Base-by-base conservation (phyloP, 768 basidiomycete species). In the Hypsizygus marmoreus region DNA sequence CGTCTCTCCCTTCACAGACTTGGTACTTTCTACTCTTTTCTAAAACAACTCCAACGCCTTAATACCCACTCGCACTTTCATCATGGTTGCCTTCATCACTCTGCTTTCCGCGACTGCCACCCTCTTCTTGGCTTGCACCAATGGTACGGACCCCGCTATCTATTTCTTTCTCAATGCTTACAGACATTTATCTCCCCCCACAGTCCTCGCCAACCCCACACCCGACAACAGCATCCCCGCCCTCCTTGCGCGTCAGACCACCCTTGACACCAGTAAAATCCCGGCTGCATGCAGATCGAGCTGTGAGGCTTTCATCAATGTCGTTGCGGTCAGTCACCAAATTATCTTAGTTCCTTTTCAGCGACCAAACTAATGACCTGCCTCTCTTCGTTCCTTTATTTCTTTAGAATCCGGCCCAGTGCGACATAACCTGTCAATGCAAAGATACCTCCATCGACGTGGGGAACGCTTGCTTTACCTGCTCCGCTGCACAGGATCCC, bases 1-100 rank as follows among this genome's bases (percentile, higher is more conserved):
- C n/a, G n/a, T n/a, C n/a, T n/a, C n/a, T n/a, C n/a, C n/a, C n/a
- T n/a, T n/a, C n/a, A n/a, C n/a, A n/a, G n/a, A n/a, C n/a, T n/a
- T n/a, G n/a, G n/a, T n/a, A n/a, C n/a, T n/a, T n/a, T n/a, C n/a
- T n/a, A n/a, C n/a, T n/a, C n/a, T n/a, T n/a, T n/a, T n/a, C n/a
- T n/a, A n/a, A n/a, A 43, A 20, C 4, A 24, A 26, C 38, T 28
- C 24, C 24, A 17, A 3, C 29, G n/a, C 25, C 4, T 16, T 9
- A 19, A 26, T n/a, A n/a, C n/a, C n/a, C n/a, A n/a, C n/a, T n/a
- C n/a, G 19, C 17, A n/a, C 29, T 23, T 29, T 39, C 40, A 25
- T 22, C 34, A 52, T 52, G 50, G 45, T 52, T 29, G 45, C 41
- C 24, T 20, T 45, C 31, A 28, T 47, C 16, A 22, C 26, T 36